These are phyloP conservation scores for Ceratocystis cacaofunesta DNA, from an alignment of 2,329 filamentous ascomycete species.

Conservation along the genomic window DNA sequence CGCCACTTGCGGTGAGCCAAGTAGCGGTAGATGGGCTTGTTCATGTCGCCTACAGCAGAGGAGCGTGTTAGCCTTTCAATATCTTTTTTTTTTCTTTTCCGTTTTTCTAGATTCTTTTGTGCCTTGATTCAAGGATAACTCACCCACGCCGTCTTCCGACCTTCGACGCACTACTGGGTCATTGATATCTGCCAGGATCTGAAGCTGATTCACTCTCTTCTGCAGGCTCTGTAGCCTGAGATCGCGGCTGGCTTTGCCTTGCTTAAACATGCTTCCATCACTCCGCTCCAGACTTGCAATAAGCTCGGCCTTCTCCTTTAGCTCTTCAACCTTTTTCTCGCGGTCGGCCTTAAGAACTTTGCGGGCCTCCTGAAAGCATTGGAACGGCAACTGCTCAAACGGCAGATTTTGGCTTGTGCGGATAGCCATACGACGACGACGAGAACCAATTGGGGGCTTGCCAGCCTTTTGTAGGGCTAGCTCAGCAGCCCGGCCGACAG, in stretches of 20 bases:
- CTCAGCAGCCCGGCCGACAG: constrained; percentile 49
- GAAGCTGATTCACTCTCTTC: constrained; percentile 58
- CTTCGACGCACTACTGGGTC: constrained; percentile 85
- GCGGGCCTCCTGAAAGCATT: constrained; percentile 93
- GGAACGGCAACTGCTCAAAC: constrained; percentile 89
- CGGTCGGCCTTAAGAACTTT: constrained; percentile 69
- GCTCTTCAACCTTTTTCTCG: constrained; percentile 61
- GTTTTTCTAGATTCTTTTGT: too few relatives aligned
- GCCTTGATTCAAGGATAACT: constrained; percentile 20
- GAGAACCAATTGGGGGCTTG: constrained; percentile 62
- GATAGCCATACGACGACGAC: constrained; percentile 64
- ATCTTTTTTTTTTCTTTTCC: constrained; percentile 18
- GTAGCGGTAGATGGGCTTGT: constrained; percentile 86
- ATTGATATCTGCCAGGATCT: constrained; percentile 87
- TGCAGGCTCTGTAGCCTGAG: constrained; percentile 54
- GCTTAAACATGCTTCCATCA: constrained; percentile 40
- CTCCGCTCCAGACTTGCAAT: constrained; percentile 52
- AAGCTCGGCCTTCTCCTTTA: constrained; percentile 50
- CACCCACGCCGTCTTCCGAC: constrained; percentile 85
- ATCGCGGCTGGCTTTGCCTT: constrained; percentile 51
- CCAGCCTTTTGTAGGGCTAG: constrained; percentile 51
- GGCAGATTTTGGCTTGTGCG: constrained; percentile 48
- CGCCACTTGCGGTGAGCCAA: constrained; percentile 83
- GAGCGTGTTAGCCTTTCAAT: constrained; percentile 5
- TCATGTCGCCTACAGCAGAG: constrained; percentile 61